Percentiles rank a stretch among this genome's conserved stretches.
phyloP scores from a whole-genome alignment of 345 rosid genomes.

The Hibiscus tridactylites region DNA sequence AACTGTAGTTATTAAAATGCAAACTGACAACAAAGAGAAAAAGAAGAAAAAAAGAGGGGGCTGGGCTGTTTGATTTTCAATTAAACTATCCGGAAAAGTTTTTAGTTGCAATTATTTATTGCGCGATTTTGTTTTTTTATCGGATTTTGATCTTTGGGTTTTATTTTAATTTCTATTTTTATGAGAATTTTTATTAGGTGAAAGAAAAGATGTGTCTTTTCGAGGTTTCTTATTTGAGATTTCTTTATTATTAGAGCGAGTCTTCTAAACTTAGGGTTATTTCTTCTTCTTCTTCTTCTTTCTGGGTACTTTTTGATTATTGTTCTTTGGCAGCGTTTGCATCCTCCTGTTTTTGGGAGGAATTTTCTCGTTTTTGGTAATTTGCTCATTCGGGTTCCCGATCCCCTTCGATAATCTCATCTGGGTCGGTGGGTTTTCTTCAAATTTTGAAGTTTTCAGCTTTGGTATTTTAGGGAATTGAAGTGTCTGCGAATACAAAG shows the following conservation, averaged over 20 bases:
- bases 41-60: not conserved
- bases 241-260: slow-evolving; percentile 17
- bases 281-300: slow-evolving; percentile 10
- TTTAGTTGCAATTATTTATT: slow-evolving; percentile 21
- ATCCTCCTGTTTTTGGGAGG: slow-evolving; percentile 5
- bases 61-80: slow-evolving; percentile 21
- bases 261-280: slow-evolving; percentile 26
- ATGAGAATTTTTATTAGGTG: slow-evolving; percentile 25
- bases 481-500: slow-evolving; percentile 1
- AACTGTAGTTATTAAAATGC: slow-evolving; percentile 26
- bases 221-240: slow-evolving; percentile 22
- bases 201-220: slow-evolving; percentile 22
- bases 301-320: slow-evolving; percentile 14
- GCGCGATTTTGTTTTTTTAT: slow-evolving; percentile 24
- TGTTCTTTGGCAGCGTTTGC: not conserved
- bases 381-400: slow-evolving; percentile 12
- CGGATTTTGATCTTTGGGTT: slow-evolving; percentile 7
- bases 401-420: slow-evolving; percentile 14
- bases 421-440: slow-evolving; percentile 17
- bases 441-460: slow-evolving; percentile 7
- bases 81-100: slow-evolving; percentile 4
- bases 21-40: slow-evolving; percentile 23
- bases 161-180: slow-evolving; percentile 18
- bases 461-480: slow-evolving; percentile 16
- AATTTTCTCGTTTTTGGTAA: slow-evolving; percentile 3